Percentiles rank a stretch among this genome's conserved stretches.
Conservation (phyloP, 768 basidiomycete species). For the Boletellus ananiceps region DNA sequence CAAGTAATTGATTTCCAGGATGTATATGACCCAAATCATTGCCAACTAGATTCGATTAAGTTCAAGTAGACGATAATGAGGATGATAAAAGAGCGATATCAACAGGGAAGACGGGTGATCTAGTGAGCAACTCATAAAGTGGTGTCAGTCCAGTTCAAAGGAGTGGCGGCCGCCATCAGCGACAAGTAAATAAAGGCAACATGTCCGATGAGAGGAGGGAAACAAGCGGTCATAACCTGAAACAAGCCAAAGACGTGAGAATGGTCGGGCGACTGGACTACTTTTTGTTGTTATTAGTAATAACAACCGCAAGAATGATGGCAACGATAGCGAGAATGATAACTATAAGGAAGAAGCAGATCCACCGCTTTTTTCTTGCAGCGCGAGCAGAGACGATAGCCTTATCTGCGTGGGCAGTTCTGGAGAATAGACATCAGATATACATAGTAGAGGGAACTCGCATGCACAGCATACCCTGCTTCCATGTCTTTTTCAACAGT, state of each 20-base stretch:
- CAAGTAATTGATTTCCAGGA: conserved; percentile 5
- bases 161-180: conserved; percentile 13
- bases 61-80: conserved; percentile 19
- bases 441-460: neutral
- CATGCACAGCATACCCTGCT: conserved; percentile 54
- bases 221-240: neutral
- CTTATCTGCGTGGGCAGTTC: conserved; percentile 77
- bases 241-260: neutral
- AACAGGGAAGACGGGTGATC: conserved; percentile 1
- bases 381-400: conserved; percentile 83
- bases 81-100: conserved; percentile 14
- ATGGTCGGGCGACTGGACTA: conserved; percentile 3
- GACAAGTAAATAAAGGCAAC: conserved; percentile 5
- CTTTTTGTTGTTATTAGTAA: conserved; percentile 43
- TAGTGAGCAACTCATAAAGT: conserved; percentile 12
- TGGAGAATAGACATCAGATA: conserved; percentile 28
- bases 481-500: conserved; percentile 80
- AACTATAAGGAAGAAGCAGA: conserved; percentile 79
- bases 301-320: conserved; percentile 56
- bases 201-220: conserved; percentile 8
- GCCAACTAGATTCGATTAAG: conserved; percentile 26
- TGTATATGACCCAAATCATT: conserved; percentile 13
- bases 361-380: conserved; percentile 95
- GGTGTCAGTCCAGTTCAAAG: conserved; percentile 18
- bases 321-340: conserved; percentile 64